phyloP scores from a whole-genome alignment of 1,284 basidiomycete genomes.

The Boletellus deceptivus region DNA sequence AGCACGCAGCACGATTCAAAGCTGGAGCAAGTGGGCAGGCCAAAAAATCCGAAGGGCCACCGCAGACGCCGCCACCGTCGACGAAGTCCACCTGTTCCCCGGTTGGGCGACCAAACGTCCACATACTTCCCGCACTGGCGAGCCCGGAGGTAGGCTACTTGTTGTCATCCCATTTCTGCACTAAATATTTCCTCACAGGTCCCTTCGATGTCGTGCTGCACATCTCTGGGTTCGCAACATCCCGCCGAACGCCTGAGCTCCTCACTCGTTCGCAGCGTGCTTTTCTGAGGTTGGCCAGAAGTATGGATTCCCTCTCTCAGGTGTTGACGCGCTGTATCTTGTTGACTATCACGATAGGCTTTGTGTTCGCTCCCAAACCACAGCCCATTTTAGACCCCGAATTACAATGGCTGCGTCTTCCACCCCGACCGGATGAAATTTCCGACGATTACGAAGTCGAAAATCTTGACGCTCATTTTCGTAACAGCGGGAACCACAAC shows the following conservation, averaged over 20 bases:
- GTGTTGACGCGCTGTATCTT: not conserved
- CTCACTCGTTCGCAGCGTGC: conserved; percentile 72
- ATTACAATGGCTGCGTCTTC: conserved; percentile 44
- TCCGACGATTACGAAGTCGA: conserved; percentile 56
- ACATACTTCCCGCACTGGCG: conserved; percentile 2
- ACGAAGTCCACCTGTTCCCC: conserved; percentile 36
- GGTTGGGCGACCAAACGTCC: conserved; percentile 32
- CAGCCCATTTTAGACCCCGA: conserved; percentile 17
- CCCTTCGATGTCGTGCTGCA: conserved; percentile 70
- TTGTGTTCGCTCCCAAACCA: conserved; percentile 62
- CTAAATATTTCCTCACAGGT: conserved; percentile 27
- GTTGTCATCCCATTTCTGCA: not conserved
- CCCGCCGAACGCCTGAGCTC: conserved; percentile 56
- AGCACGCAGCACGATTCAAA: conserved; percentile 28
- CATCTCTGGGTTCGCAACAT: conserved; percentile 73
- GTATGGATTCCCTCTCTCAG: conserved; percentile 38
- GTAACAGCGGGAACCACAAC: conserved; percentile 18
- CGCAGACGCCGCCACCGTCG: conserved; percentile 22
- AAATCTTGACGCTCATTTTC: conserved; percentile 30
- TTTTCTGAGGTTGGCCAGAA: conserved; percentile 74
- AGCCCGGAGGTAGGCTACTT: conserved; percentile 16
- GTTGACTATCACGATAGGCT: conserved; percentile 41
- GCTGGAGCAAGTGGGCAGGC: conserved; percentile 49
- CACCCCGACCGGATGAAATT: conserved; percentile 60
- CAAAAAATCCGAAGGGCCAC: conserved; percentile 38